Conservation (phyloP, 768 basidiomycete species). For the Solioccasus polychromus region DNA sequence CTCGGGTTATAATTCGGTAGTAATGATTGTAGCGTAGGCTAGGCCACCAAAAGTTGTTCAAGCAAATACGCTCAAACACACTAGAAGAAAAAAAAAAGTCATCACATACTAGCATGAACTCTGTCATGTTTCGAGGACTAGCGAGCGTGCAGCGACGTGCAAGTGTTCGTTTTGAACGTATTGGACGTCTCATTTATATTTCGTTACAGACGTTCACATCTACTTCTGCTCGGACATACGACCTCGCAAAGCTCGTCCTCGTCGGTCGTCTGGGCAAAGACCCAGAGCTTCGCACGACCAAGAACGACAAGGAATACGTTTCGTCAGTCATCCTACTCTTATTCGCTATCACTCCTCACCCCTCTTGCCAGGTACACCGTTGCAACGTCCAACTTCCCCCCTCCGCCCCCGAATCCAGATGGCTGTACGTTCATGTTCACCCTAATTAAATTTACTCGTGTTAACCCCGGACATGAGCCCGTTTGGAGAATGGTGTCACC, state of each 20-base stretch:
- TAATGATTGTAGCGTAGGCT: conserved; percentile 3
- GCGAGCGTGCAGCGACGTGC: conserved; percentile 47
- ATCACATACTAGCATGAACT: too few species aligned
- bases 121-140: conserved; percentile 41
- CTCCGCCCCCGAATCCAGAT: conserved; percentile 55
- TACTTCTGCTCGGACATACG: conserved; percentile 48
- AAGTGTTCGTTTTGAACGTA: conserved; percentile 24
- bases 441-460: background rate
- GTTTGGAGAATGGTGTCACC: conserved; percentile 50
- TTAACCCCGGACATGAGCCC: conserved; percentile 38
- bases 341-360: background rate
- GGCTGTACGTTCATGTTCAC: conserved; percentile 47
- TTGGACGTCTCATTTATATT: background rate
- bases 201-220: conserved; percentile 60
- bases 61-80: conserved; percentile 22
- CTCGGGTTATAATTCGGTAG: conserved; percentile 7
- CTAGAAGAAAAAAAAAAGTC: background rate
- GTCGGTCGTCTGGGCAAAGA: conserved; percentile 71
- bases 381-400: conserved; percentile 64
- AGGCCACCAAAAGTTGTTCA: background rate
- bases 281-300: conserved; percentile 67
- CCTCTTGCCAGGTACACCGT: conserved; percentile 60
- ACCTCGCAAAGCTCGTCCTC: conserved; percentile 74
- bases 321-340: conserved; percentile 44
- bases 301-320: conserved; percentile 75